phyloP scores from a whole-genome alignment of 805 yeast genomes.

The Yamadazyma laniorum region DNA sequence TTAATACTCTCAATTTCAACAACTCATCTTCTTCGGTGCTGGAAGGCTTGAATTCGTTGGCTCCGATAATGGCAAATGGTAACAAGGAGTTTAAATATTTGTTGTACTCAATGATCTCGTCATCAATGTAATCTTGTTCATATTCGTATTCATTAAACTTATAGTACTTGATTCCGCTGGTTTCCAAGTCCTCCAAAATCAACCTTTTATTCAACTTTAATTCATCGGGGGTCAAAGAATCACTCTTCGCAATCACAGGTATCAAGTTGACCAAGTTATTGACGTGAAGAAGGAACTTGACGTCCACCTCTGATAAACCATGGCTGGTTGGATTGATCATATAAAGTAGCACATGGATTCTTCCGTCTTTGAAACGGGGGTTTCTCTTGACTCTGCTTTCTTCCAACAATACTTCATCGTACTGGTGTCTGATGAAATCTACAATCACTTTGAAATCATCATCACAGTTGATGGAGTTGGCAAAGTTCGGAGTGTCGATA shows the following conservation, averaged over 20 bases:
- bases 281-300: slow-evolving; percentile 40
- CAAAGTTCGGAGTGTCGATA: slow-evolving; percentile 84
- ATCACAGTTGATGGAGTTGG: slow-evolving; percentile 68
- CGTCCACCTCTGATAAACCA: slow-evolving; percentile 43
- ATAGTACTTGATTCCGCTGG: slow-evolving; percentile 68
- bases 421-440: slow-evolving; percentile 80
- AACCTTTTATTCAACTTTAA: slow-evolving; percentile 68
- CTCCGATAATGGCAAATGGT: slow-evolving; percentile 70
- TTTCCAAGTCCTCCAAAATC: slow-evolving; percentile 72
- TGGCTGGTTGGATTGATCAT: slow-evolving; percentile 47
- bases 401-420: slow-evolving; percentile 77
- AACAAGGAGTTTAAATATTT: slow-evolving; percentile 60
- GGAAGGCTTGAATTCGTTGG: slow-evolving; percentile 56
- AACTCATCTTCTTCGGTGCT: slow-evolving; percentile 35
- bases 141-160: slow-evolving; percentile 65
- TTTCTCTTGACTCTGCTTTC: slow-evolving; percentile 81
- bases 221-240: slow-evolving; percentile 40
- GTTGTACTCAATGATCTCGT: slow-evolving; percentile 64
- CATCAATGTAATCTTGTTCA: slow-evolving; percentile 50
- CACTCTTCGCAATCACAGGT: slow-evolving; percentile 46
- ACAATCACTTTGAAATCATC: slow-evolving; percentile 65
- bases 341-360: slow-evolving; percentile 63
- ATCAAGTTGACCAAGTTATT: slow-evolving; percentile 43
- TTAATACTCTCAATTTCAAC: slow-evolving; percentile 53
- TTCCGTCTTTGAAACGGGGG: slow-evolving; percentile 80